Percentiles rank a stretch among this genome's conserved stretches.
These are phyloP conservation scores for Phialophora tarda DNA, from an alignment of 2,329 filamentous ascomycete species.

Conservation along the genomic window DNA sequence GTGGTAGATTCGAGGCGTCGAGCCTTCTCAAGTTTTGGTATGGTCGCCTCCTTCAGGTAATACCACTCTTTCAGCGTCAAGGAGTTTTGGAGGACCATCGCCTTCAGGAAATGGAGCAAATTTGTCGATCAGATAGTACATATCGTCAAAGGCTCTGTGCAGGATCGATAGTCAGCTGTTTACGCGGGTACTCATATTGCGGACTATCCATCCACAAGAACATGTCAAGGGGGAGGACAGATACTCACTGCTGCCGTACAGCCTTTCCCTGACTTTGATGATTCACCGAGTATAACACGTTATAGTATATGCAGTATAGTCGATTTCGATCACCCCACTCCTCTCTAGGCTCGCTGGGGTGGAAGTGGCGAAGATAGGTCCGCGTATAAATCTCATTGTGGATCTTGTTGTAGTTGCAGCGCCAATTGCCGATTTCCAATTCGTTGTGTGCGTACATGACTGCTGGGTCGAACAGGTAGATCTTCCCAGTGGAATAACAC, in stretches of 20 bases:
- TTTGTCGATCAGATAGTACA: conserved; percentile 41
- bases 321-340: conserved; percentile 37
- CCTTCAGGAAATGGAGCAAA: conserved; percentile 39
- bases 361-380: conserved; percentile 29
- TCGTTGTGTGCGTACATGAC: conserved; percentile 52
- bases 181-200: too few relatives aligned
- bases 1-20: conserved; percentile 11
- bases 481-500: conserved; percentile 41
- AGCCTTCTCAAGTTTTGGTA: conserved; percentile 21
- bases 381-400: conserved; percentile 23
- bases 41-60: conserved; percentile 34
- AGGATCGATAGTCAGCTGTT: too few relatives aligned
- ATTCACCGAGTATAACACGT: conserved; percentile 35
- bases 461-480: conserved; percentile 48
- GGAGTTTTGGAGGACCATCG: conserved; percentile 34
- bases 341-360: conserved; percentile 32
- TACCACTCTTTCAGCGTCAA: conserved; percentile 26
- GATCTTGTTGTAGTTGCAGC: conserved; percentile 29
- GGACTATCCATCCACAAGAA: too few relatives aligned
- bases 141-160: conserved; percentile 39
- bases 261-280: conserved; percentile 28
- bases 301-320: conserved; percentile 35
- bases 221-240: too few relatives aligned
- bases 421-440: conserved; percentile 32
- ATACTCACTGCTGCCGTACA: conserved; percentile 34